Conservation (phyloP, 73 alveolate genomes). For the Paraurostyla sp. region DNA sequence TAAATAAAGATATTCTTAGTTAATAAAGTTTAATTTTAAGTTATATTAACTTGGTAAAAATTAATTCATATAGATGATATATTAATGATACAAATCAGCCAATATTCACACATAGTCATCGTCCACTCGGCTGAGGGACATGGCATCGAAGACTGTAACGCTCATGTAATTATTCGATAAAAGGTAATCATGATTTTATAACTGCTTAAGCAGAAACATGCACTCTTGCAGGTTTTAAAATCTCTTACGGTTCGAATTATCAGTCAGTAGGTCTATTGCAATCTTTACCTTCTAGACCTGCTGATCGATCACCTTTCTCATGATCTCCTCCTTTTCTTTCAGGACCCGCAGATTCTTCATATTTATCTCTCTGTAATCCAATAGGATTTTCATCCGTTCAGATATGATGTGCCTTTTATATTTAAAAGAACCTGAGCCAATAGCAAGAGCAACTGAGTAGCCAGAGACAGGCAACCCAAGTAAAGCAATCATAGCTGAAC, state of each 20-base stretch:
- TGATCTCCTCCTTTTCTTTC: conserved; percentile 12
- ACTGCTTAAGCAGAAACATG: not conserved
- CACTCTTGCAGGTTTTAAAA: not conserved
- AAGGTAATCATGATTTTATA: not conserved
- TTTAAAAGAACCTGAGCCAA: conserved; percentile 11
- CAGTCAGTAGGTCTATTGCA: conserved; percentile 3
- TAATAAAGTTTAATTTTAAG: too few species aligned
- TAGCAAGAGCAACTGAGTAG: conserved; percentile 25
- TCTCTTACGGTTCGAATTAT: not conserved
- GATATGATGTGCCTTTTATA: not conserved
- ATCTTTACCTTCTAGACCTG: not conserved
- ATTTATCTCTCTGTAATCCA: not conserved
- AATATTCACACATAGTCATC: conserved; percentile 5
- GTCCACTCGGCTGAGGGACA: not conserved
- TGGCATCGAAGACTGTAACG: conserved; percentile 26
- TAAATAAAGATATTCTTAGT: too few species aligned
- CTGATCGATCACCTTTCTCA: conserved; percentile 6
- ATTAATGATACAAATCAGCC: too few species aligned
- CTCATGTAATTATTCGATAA: not conserved
- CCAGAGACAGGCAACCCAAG: conserved; percentile 43
- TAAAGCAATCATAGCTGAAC: conserved; percentile 19
- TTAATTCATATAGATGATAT: too few species aligned
- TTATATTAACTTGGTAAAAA: too few species aligned
- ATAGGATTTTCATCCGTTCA: not conserved
- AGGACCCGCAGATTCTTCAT: not conserved